These are phyloP conservation scores for Trametopsis cervina DNA, from an alignment of 768 basidiomycete species.

Conservation along the genomic window DNA sequence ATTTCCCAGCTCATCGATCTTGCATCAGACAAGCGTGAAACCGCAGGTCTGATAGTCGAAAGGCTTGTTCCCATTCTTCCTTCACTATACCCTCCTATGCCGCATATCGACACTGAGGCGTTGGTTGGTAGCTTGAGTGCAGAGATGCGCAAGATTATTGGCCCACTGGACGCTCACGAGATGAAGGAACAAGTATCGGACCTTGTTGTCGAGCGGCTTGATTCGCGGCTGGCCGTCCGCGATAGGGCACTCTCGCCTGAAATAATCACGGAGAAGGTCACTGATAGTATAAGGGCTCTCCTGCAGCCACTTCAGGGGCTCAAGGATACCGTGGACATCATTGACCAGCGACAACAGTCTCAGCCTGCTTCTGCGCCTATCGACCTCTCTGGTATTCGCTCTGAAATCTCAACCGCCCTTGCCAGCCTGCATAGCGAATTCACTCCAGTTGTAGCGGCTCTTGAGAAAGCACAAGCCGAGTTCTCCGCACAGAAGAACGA, in stretches of 20 bases:
- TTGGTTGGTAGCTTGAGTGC: slow-evolving; percentile 53
- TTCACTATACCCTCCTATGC: slow-evolving; percentile 24
- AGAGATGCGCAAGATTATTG: slow-evolving; percentile 66
- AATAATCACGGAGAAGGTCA: slow-evolving; percentile 44
- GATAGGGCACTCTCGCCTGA: slow-evolving; percentile 67
- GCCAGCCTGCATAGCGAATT: slow-evolving; percentile 43
- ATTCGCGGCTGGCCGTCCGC: slow-evolving; percentile 71
- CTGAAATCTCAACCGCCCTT: slow-evolving; percentile 29
- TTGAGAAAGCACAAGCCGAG: slow-evolving; percentile 28
- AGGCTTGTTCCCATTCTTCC: slow-evolving; percentile 62
- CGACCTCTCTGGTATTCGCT: slow-evolving; percentile 14
- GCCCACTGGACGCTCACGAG: slow-evolving; percentile 75
- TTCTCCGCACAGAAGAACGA: slow-evolving; percentile 13
- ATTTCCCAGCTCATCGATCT: slow-evolving; percentile 86
- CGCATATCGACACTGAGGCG: slow-evolving; percentile 43
- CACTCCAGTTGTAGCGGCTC: slow-evolving; percentile 33
- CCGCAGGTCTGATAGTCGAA: slow-evolving; percentile 74
- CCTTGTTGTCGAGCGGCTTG: slow-evolving; percentile 78
- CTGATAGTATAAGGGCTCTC: slow-evolving; percentile 42
- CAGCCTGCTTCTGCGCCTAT: slow-evolving; percentile 1
- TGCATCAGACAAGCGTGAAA: slow-evolving; percentile 84
- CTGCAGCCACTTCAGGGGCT: slow-evolving; percentile 27
- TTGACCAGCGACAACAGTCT: slow-evolving; percentile 7
- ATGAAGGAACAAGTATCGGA: slow-evolving; percentile 89
- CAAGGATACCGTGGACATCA: slow-evolving; percentile 14